Base-by-base conservation (phyloP, 768 basidiomycete species). In the Hygrophorus russula region DNA sequence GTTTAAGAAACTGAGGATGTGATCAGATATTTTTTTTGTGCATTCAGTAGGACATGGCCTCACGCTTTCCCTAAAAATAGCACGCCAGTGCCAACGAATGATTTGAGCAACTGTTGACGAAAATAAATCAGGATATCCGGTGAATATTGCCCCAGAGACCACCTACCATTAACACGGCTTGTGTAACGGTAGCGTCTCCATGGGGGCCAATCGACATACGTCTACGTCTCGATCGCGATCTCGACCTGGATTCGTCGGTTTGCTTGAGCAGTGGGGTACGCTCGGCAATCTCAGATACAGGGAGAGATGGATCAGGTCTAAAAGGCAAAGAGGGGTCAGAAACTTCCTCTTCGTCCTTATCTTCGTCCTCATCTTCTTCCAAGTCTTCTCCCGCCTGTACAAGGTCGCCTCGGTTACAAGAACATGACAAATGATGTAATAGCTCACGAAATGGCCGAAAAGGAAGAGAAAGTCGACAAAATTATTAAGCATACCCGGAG, bases 41-140 rank as follows among this genome's bases (percentile, higher is more conserved):
- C 2, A 39, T 9, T 2, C 38, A 14, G 7, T 18, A 50, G 39
- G 39, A 17, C 12, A 28, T 13, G 17, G 2, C 64, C 85, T 54
- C 60, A 91, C 84, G 81, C 96, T 65, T 89, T 94, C 41, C 91
- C 96, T 19, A 99, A 73, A 67, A 99, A 98, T 29, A 99, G 60
- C 8, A 99, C 84, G 12, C 94, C 94, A 11, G 94, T 97, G 15
- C 94, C 94, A 37, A 98, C 80, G 53, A 98, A 98, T 1, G 85
- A 79, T 63, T 97, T 97, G 46, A 96, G 65, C 43, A 98, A 63
- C 89, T 93, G 51, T 9, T 31, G 47, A 17, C 43, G 46, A 40
- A 38, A 37, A 46, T 37, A 47, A 27, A 3, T 13, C 18, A 5
- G 32, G 32, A 27, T 46, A 20, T 5, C 18, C 36, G 11, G 49